A percentile compares a stretch with the other conserved stretches of the same genome.
These are phyloP conservation scores for Hypoxylon crocopeplum DNA, from an alignment of 495 filamentous ascomycete species.

Conservation along the genomic window DNA sequence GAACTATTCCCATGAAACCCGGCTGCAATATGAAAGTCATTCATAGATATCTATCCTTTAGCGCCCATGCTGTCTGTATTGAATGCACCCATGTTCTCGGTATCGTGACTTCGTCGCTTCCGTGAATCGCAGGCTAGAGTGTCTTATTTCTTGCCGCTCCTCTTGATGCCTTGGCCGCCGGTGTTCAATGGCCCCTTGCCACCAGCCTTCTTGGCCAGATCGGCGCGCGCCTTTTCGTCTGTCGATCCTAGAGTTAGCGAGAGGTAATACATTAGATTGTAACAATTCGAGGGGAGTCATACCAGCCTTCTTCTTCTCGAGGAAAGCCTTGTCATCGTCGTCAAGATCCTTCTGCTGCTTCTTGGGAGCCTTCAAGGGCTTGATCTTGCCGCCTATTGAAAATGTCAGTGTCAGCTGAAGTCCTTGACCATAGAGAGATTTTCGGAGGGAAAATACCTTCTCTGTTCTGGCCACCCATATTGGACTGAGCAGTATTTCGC, in stretches of 20 bases:
- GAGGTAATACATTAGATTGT: not conserved
- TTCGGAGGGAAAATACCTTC: slow-evolving; percentile 55
- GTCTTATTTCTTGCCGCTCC: slow-evolving; percentile 85
- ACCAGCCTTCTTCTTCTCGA: slow-evolving; percentile 78
- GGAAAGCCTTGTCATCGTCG: slow-evolving; percentile 77
- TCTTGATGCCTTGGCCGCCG: slow-evolving; percentile 86
- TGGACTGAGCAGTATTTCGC: slow-evolving; percentile 25
- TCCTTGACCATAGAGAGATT: not conserved
- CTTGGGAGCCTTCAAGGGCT: slow-evolving; percentile 83
- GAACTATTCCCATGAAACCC: slow-evolving; percentile 19
- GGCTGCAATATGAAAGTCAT: slow-evolving; percentile 21
- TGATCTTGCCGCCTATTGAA: slow-evolving; percentile 76
- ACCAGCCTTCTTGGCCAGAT: slow-evolving; percentile 68
- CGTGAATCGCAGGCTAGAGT: slow-evolving; percentile 7
- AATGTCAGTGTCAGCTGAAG: slow-evolving; percentile 27
- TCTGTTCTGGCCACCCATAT: slow-evolving; percentile 73
- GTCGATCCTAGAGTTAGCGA: slow-evolving; percentile 22
- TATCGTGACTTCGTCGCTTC: slow-evolving; percentile 32
- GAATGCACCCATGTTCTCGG: slow-evolving; percentile 21
- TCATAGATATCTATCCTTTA: slow-evolving; percentile 18
- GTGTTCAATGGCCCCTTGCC: slow-evolving; percentile 70
- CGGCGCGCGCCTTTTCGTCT: slow-evolving; percentile 83
- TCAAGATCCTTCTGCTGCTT: slow-evolving; percentile 77
- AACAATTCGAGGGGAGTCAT: slow-evolving; percentile 37
- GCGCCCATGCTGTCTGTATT: slow-evolving; percentile 30